Conservation (phyloP, 768 basidiomycete genomes). For the Phanerochaete sordida region DNA sequence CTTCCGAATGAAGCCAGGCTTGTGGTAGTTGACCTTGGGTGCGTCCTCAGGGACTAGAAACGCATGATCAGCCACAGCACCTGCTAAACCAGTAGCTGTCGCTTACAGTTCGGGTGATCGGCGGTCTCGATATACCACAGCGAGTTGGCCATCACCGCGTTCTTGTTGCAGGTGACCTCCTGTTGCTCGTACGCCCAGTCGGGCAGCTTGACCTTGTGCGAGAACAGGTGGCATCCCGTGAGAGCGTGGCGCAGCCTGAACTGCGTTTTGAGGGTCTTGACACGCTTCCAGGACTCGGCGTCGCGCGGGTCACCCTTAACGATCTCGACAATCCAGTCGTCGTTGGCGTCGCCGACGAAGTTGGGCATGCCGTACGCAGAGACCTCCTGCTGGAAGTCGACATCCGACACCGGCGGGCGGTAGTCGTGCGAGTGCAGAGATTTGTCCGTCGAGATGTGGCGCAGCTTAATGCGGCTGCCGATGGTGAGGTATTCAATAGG, state of each 20-base stretch:
- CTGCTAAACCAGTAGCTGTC: too few relatives aligned
- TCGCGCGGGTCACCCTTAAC: slow-evolving; percentile 64
- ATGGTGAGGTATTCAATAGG: slow-evolving; percentile 64
- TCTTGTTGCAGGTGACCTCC: slow-evolving; percentile 99
- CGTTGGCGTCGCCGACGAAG: slow-evolving; percentile 86
- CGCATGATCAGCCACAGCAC: too few relatives aligned
- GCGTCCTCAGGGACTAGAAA: slow-evolving; percentile 74
- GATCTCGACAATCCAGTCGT: slow-evolving; percentile 91
- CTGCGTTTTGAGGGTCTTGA: slow-evolving; percentile 76
- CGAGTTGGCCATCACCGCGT: slow-evolving; percentile 84
- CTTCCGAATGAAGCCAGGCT: slow-evolving; percentile 87
- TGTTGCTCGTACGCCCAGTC: slow-evolving; percentile 99
- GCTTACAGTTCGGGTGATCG: slow-evolving; percentile 67
- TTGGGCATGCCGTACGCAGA: slow-evolving; percentile 89
- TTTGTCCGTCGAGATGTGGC: slow-evolving; percentile 78
- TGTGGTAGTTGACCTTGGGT: slow-evolving; percentile 82
- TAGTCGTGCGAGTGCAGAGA: slow-evolving; percentile 93
- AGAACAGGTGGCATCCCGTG: slow-evolving; percentile 95
- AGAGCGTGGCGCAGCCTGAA: slow-evolving; percentile 83
- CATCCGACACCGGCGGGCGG: slow-evolving; percentile 93
- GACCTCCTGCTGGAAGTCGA: slow-evolving; percentile 99
- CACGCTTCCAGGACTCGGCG: slow-evolving; percentile 58
- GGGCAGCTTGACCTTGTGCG: slow-evolving; percentile 95
- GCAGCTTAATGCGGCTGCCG: slow-evolving; percentile 72
- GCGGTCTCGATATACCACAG: slow-evolving; percentile 94